Base-by-base conservation (phyloP, 768 basidiomycete species). In the Termitomyces sp. region DNA sequence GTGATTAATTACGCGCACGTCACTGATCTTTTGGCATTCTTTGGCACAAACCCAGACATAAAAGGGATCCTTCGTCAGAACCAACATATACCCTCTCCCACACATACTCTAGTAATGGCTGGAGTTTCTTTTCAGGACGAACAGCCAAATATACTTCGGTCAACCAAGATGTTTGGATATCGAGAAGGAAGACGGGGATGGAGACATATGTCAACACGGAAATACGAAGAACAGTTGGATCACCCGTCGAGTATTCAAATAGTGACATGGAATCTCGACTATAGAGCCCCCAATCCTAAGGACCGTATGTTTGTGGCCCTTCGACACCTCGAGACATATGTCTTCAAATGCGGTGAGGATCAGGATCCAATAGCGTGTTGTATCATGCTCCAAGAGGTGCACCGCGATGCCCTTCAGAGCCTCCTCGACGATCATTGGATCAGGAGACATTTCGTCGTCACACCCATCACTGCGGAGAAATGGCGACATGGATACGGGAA, bases 191-290 rank as follows among this genome's bases (percentile, higher is more conserved):
- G 74, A 59, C 67, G 70, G 33, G 68, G 64, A 5, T 83, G 82
- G 82, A 80, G 80, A 63, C 80, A 82, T 56, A 56, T 77, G 53
- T 67, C 73, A 10, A 69, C 73, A 53, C 73, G 73, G 56, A 71
- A 72, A n/a, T 66, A 67, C 58, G 60, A 60, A 32, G 65, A 66
- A 20, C 64, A 63, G 43, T 60, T 62, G 38, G 53, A 61, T 54
- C 67, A 66, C 56, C 58, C 64, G 51, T 68, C 76, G 32, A 73
- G 73, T 38, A 65, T 91, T 51, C 76, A 76, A 57, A 69, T 92
- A 51, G 69, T 91, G 61, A 84, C 87, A 32, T 92, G 89, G 89
- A 91, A 92, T 70, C 64, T 91, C 56, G 82, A 87, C 66, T 84
- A 80, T 67, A 62, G 67, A 43, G 71, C 71, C 16, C 63, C 68